Conservation (phyloP, 345 rosid species). For the Salix caprea region DNA sequence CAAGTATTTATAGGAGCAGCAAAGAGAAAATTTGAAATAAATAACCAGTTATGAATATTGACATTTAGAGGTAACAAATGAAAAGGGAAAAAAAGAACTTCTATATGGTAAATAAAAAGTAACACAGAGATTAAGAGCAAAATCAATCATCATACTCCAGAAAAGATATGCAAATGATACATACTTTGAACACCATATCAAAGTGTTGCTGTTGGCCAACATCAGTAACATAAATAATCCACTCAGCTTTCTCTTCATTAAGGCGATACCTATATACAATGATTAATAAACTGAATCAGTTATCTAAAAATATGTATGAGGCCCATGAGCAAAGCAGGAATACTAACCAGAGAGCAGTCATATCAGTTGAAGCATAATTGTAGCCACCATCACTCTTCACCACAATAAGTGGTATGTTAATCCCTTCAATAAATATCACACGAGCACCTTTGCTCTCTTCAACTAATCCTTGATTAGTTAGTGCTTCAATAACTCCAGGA, state of each 20-base stretch:
- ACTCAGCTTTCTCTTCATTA: conserved; percentile 88
- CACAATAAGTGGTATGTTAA: conserved; percentile 81
- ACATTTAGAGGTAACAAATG: not conserved
- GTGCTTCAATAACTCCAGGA: conserved; percentile 49
- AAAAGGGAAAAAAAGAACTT: not conserved
- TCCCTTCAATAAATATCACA: conserved; percentile 74
- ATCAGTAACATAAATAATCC: conserved; percentile 96
- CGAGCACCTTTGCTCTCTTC: conserved; percentile 92
- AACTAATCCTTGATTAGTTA: conserved; percentile 59
- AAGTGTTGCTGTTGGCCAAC: conserved; percentile 96
- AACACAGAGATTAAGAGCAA: not conserved
- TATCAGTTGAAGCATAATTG: conserved; percentile 94
- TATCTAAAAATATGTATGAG: not conserved
- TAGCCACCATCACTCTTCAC: conserved; percentile 96
- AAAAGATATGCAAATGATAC: conserved; percentile 18
- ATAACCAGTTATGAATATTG: not conserved
- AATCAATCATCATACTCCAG: conserved; percentile 2
- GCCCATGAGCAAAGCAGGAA: too few species aligned
- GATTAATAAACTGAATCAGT: not conserved
- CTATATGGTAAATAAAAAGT: not conserved
- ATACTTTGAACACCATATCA: conserved; percentile 82
- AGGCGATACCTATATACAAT: conserved; percentile 69
- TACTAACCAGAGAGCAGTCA: conserved; percentile 86
- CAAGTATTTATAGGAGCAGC: not conserved
- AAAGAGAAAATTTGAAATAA: not conserved